Evolutionary conservation across 345 rosid species (phyloP).

Genomic region (Hibiscus syriacus): DNA sequence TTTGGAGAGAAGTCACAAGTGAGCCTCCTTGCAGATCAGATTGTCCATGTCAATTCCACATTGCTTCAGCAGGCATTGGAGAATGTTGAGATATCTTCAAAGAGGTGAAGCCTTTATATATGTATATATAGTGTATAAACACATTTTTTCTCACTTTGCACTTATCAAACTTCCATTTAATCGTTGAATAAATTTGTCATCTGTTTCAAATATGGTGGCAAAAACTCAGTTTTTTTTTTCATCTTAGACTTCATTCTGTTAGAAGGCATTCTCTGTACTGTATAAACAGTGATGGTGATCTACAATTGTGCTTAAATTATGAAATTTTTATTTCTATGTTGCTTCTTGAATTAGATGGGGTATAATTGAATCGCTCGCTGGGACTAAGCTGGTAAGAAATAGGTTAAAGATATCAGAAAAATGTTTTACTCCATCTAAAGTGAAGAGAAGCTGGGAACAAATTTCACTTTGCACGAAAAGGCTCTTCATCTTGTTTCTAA

Average conservation of each 20-base stretch:
- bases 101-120: conserved; percentile 39
- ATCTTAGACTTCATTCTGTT: neutral
- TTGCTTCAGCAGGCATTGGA: conserved; percentile 72
- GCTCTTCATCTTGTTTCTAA: conserved; percentile 44
- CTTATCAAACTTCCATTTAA: neutral
- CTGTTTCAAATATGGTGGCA: neutral
- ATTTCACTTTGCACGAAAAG: conserved; percentile 36
- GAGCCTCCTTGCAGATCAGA: conserved; percentile 61
- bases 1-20: conserved; percentile 68
- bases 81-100: conserved; percentile 37
- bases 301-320: neutral
- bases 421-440: conserved; percentile 26
- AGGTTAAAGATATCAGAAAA: conserved; percentile 38
- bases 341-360: conserved; percentile 41
- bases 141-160: neutral
- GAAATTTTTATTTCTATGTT: conserved; percentile 9
- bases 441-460: conserved; percentile 29
- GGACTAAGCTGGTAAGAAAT: conserved; percentile 28
- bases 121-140: neutral
- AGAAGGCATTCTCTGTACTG: neutral
- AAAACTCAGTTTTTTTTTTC: neutral
- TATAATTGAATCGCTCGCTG: conserved; percentile 32
- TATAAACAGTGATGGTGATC: neutral
- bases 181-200: neutral
- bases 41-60: conserved; percentile 55